phyloP scores from a whole-genome alignment of 1,284 basidiomycete genomes.

The Moniliella sp. region DNA sequence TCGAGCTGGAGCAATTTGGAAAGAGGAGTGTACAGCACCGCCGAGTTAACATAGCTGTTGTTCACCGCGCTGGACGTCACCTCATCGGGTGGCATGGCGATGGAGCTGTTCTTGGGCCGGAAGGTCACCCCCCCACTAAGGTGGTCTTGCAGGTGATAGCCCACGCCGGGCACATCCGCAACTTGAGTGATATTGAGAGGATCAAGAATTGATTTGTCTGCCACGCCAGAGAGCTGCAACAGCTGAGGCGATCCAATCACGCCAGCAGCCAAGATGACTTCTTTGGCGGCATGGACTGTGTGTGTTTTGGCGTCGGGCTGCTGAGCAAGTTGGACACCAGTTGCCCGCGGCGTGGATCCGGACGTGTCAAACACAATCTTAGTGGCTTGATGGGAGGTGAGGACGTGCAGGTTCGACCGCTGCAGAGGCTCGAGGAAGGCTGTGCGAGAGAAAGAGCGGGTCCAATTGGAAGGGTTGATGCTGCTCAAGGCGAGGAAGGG shows the following conservation, averaged over 20 bases:
- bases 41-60: conserved; percentile 16
- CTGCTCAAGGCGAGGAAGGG: conserved; percentile 17
- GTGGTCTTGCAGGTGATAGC: conserved; percentile 42
- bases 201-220: conserved; percentile 35
- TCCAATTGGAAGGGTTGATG: conserved; percentile 14
- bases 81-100: conserved; percentile 6
- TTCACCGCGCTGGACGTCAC: conserved; percentile 7
- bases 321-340: conserved; percentile 14
- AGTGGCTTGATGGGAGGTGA: conserved; percentile 17
- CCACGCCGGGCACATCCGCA: conserved; percentile 39
- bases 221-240: conserved; percentile 41
- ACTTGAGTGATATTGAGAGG: conserved; percentile 35
- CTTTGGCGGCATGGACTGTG: conserved; percentile 17
- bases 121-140: conserved; percentile 10
- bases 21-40: conserved; percentile 18
- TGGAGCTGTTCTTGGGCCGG: conserved; percentile 5
- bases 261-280: conserved; percentile 23
- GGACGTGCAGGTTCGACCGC: conserved; percentile 18
- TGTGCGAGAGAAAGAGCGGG: conserved; percentile 14
- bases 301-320: conserved; percentile 4
- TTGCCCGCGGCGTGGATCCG: conserved; percentile 5
- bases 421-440: conserved; percentile 17
- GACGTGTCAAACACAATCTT: conserved; percentile 11
- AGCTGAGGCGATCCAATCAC: conserved; percentile 38
- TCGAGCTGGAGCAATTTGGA: conserved; percentile 7